A percentile compares a stretch with the other conserved stretches of the same genome.
Conservation (phyloP, 495 filamentous ascomycete species). For the Aspergillus steynii region DNA sequence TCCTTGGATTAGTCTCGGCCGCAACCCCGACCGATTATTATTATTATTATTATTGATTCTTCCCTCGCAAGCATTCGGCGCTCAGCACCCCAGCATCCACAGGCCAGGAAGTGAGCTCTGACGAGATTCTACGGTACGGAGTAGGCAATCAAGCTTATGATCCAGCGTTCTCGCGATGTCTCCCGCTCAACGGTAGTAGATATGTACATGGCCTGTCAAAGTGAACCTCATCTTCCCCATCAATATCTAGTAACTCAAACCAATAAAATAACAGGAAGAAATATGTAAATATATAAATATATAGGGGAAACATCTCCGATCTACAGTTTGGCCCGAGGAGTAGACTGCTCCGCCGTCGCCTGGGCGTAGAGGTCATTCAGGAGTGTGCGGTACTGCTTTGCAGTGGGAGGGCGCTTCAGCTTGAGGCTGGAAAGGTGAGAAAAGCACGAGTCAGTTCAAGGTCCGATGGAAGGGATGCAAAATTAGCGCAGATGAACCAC, state of each 20-base stretch:
- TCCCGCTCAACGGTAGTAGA: neutral
- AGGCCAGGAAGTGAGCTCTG: too few species aligned
- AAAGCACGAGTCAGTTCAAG: constrained; percentile 33
- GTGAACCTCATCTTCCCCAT: neutral
- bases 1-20: neutral
- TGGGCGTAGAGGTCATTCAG: constrained; percentile 84
- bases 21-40: too few species aligned
- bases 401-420: constrained; percentile 88
- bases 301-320: constrained; percentile 2
- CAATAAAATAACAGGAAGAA: neutral
- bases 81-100: too few species aligned
- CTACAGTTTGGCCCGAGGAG: constrained; percentile 56
- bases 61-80: too few species aligned
- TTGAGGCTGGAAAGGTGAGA: constrained; percentile 64
- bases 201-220: neutral
- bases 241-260: neutral
- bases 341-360: constrained; percentile 50
- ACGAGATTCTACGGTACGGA: too few species aligned
- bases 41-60: too few species aligned
- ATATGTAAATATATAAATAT: constrained; percentile 15
- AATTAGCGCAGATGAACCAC: constrained; percentile 35
- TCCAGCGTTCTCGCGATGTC: too few species aligned
- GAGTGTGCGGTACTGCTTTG: constrained; percentile 69
- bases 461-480: constrained; percentile 1
- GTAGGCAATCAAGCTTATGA: too few species aligned